These are phyloP conservation scores for Schwanniomyces vanrijiae DNA, from an alignment of 805 yeast species.

Conservation along the genomic window DNA sequence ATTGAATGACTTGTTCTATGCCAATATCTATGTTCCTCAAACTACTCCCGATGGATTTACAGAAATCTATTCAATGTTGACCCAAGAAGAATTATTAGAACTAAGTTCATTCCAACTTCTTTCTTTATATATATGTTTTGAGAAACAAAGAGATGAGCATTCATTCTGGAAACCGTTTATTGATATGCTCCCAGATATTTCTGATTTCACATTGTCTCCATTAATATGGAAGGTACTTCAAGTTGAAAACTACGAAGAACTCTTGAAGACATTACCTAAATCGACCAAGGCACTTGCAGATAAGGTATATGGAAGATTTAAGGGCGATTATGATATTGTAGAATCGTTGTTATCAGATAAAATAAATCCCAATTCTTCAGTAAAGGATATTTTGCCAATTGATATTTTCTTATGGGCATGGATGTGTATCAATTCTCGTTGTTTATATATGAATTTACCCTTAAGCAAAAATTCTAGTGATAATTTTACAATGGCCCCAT, in stretches of 20 bases:
- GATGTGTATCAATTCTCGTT: conserved; percentile 89
- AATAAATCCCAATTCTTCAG: not conserved
- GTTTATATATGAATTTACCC: conserved; percentile 74
- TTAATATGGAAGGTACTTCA: conserved; percentile 54
- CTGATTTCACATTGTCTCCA: conserved; percentile 60
- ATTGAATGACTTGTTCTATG: conserved; percentile 17
- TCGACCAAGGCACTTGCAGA: conserved; percentile 39
- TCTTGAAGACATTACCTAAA: conserved; percentile 44
- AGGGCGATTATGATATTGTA: conserved; percentile 45
- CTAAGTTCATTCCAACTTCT: conserved; percentile 63
- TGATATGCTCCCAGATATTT: conserved; percentile 55
- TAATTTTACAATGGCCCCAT: conserved; percentile 89
- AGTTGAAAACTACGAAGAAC: conserved; percentile 19
- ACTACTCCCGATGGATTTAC: conserved; percentile 21
- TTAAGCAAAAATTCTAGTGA: conserved; percentile 51
- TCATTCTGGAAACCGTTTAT: conserved; percentile 74
- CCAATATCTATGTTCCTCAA: conserved; percentile 23
- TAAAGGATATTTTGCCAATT: conserved; percentile 10
- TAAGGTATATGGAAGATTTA: conserved; percentile 43
- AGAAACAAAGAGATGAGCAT: conserved; percentile 30
- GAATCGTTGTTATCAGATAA: conserved; percentile 17
- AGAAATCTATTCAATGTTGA: conserved; percentile 29
- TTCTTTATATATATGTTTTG: conserved; percentile 49
- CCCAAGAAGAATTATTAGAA: conserved; percentile 31
- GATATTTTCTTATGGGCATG: conserved; percentile 63